Percentiles rank a stretch among this genome's conserved stretches.
Conservation (phyloP, 805 yeast genomes). For the Jamesozyma gamospora region DNA sequence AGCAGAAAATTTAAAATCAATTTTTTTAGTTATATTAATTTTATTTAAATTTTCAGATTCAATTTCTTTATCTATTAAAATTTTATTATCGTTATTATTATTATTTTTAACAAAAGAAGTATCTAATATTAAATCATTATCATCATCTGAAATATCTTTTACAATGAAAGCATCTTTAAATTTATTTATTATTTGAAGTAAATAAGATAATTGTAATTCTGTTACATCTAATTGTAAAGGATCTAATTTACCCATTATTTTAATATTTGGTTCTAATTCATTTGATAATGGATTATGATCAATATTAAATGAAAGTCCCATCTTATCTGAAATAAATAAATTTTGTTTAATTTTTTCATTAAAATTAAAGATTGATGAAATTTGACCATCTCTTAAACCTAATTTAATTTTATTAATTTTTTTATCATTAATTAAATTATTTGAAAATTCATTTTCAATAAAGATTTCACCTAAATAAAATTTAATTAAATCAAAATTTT, state of each 20-base stretch:
- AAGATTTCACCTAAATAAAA: conserved; percentile 76
- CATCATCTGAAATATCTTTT: neutral
- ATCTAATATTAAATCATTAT: neutral
- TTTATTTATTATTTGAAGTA: conserved; percentile 45
- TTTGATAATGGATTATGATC: conserved; percentile 39
- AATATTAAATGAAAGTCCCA: conserved; percentile 53
- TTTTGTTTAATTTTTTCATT: conserved; percentile 37
- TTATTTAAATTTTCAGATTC: too few species aligned
- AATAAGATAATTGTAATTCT: conserved; percentile 56
- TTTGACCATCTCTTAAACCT: conserved; percentile 61
- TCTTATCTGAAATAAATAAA: conserved; percentile 53
- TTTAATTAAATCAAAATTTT: conserved; percentile 50
- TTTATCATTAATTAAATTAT: conserved; percentile 16
- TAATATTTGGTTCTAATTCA: conserved; percentile 37
- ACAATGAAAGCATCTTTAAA: conserved; percentile 34
- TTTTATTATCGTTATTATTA: neutral
- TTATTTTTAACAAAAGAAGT: neutral
- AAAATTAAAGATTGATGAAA: conserved; percentile 53
- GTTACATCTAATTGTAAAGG: conserved; percentile 47
- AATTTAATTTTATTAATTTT: conserved; percentile 48
- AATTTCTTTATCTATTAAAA: too few species aligned
- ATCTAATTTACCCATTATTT: conserved; percentile 47
- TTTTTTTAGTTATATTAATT: conserved; percentile 2
- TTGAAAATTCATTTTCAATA: conserved; percentile 49
- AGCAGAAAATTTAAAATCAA: conserved; percentile 43